A percentile compares a stretch with the other conserved stretches of the same genome.
These are phyloP conservation scores for Cryptosporidium andersoni DNA, from an alignment of 169 alveolate species.

Conservation along the genomic window DNA sequence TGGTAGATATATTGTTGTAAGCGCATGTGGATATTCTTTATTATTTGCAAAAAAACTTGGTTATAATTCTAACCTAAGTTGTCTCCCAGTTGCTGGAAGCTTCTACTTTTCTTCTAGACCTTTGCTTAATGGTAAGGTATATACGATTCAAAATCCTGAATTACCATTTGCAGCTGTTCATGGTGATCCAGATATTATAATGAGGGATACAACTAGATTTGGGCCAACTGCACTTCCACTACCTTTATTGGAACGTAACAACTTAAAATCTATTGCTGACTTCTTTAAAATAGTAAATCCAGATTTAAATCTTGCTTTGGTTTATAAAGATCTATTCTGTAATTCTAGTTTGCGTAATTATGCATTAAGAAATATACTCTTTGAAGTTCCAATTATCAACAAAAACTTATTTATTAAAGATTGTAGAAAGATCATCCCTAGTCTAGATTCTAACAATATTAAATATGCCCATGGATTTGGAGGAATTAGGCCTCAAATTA, in stretches of 20 bases:
- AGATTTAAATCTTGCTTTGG: background rate
- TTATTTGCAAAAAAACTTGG: constrained; percentile 6
- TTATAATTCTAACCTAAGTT: constrained; percentile 21
- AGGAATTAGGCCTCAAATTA: background rate
- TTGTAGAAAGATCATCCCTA: constrained; percentile 4
- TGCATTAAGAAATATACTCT: background rate
- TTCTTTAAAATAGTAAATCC: background rate
- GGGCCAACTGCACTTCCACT: background rate
- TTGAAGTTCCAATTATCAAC: background rate
- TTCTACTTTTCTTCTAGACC: background rate
- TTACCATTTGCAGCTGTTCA: background rate
- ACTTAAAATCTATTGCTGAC: background rate
- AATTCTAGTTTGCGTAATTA: background rate
- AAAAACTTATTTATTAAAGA: background rate
- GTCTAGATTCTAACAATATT: background rate
- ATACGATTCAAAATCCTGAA: background rate
- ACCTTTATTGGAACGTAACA: background rate
- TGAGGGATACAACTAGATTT: background rate
- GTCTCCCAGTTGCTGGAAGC: constrained; percentile 8
- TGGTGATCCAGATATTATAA: constrained; percentile 3
- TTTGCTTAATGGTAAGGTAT: constrained; percentile 9
- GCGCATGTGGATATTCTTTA: constrained; percentile 3
- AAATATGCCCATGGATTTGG: background rate
- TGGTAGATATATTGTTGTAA: constrained; percentile 18
- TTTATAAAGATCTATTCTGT: background rate